Evolutionary conservation across 1,284 basidiomycete species (phyloP), one percentile per base, ranked within the genome.

Genomic region (Apiotrichum domesticum): DNA sequence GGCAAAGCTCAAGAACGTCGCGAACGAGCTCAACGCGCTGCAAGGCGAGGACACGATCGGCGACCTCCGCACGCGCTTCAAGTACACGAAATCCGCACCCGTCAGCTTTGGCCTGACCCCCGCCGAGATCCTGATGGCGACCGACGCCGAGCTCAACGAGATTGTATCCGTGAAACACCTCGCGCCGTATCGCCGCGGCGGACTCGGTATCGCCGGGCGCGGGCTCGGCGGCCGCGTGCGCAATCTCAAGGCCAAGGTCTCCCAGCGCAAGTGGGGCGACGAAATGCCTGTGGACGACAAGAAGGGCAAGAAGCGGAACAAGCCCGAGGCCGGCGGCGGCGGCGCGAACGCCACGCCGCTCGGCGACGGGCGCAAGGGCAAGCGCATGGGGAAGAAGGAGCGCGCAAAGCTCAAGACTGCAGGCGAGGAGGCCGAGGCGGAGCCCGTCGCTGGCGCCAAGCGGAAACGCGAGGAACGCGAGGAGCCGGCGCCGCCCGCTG

Each of bases 1-100:
- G 63, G 70, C 54, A 61, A 87, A 85, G 65, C 77, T 94, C 53
- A 85, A 92, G 55, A 80, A 88, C 67, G 90, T 94, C 65, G 88
- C 97, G 85, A 88, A 94, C 61, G 88, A 93, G 70, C 81, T 98
- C 52, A 88, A 92, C 72, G 84, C 81, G 35, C 81, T 98, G 15
- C 93, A 97, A 65, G 96, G 97, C 79, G 97, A 98, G 76, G 94
- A 97, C 72, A 84, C 91, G 89, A 86, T 95, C 58, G 94, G 87
- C 6, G 91, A 87, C 71, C 79, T 92, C 65, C 87, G 91, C 1
- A 98, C 95, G 0, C 87, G 92, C 11, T 99, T 98, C 84, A 87
- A 90, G 72, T 99, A 99, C 73, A 81, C 85, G 6, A 80, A 85
- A 46, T 85, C 91, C 11, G 79, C 84, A 37, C 77, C 86, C 0